These are phyloP conservation scores for Starmerella potacharoeniae DNA, from an alignment of 805 yeast genomes.

Conservation along the genomic window DNA sequence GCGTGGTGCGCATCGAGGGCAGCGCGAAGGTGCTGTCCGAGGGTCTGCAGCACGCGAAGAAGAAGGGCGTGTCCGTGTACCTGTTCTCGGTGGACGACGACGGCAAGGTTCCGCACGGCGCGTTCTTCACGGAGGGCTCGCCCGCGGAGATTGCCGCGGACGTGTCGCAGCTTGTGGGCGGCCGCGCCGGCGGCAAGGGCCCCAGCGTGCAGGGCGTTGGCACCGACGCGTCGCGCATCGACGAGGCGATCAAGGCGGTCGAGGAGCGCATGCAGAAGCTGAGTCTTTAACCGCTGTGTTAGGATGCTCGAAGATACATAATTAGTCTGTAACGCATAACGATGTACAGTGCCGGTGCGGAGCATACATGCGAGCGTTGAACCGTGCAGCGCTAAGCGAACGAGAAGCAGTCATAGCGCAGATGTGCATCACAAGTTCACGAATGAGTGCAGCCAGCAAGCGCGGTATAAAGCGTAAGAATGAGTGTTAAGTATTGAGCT, in stretches of 20 bases:
- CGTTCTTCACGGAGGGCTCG: constrained; percentile 69
- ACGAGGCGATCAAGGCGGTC: constrained; percentile 63
- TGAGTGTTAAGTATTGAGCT: too few species aligned
- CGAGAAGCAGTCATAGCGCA: too few species aligned
- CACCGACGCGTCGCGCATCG: constrained; percentile 57
- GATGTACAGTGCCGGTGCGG: background rate
- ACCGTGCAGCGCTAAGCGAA: too few species aligned
- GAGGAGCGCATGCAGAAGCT: constrained; percentile 38
- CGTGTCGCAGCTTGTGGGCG: constrained; percentile 72
- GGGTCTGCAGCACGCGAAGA: constrained; percentile 60
- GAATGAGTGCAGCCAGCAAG: too few species aligned
- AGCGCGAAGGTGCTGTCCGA: constrained; percentile 93
- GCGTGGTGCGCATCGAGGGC: constrained; percentile 49
- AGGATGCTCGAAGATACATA: too few species aligned
- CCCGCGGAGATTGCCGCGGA: constrained; percentile 64
- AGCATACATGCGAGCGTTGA: background rate
- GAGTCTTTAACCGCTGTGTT: background rate
- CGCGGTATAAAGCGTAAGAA: too few species aligned
- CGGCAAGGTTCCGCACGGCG: constrained; percentile 87
- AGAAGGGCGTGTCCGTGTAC: constrained; percentile 23
- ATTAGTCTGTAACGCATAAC: too few species aligned
- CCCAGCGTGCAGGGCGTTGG: constrained; percentile 96
- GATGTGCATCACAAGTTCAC: too few species aligned
- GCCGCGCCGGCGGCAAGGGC: constrained; percentile 98
- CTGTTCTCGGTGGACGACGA: constrained; percentile 39